Evolutionary conservation across 106 monocot species (phyloP).

Genomic region (Platanthera guangdongensis): DNA sequence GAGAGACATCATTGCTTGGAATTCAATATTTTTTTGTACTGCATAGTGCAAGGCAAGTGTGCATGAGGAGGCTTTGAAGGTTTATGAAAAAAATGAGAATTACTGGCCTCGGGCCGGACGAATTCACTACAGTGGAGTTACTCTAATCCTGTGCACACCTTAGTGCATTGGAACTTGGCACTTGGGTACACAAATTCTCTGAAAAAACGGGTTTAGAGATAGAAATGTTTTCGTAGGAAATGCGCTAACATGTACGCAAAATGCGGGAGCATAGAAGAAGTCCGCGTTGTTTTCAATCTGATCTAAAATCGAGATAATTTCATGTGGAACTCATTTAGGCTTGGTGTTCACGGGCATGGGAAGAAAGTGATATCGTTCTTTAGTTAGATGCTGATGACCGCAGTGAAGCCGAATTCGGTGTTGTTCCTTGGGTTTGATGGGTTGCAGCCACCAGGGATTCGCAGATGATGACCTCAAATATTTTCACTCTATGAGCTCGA

Average conservation of each 20-base stretch:
- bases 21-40: conserved; percentile 30
- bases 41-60: too few relatives aligned
- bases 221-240: conserved; percentile 31
- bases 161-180: conserved; percentile 21
- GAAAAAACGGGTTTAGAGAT: conserved; percentile 13
- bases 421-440: conserved; percentile 33
- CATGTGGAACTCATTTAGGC: conserved; percentile 36
- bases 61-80: conserved; percentile 1
- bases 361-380: conserved; percentile 19
- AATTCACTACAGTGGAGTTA: conserved; percentile 26
- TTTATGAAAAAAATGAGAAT: conserved; percentile 16
- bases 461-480: conserved; percentile 21
- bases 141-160: conserved; percentile 28
- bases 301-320: conserved; percentile 21
- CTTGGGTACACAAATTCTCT: conserved; percentile 14
- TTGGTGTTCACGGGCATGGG: conserved; percentile 30
- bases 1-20: conserved; percentile 24
- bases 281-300: conserved; percentile 13
- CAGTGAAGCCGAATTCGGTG: conserved; percentile 19
- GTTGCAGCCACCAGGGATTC: conserved; percentile 39
- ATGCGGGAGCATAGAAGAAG: conserved; percentile 30
- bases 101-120: conserved; percentile 14
- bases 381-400: conserved; percentile 16
- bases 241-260: conserved; percentile 43
- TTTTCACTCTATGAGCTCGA: conserved; percentile 21